phyloP scores from a whole-genome alignment of 169 alveolate genomes.

The Plasmodium ovale region DNA sequence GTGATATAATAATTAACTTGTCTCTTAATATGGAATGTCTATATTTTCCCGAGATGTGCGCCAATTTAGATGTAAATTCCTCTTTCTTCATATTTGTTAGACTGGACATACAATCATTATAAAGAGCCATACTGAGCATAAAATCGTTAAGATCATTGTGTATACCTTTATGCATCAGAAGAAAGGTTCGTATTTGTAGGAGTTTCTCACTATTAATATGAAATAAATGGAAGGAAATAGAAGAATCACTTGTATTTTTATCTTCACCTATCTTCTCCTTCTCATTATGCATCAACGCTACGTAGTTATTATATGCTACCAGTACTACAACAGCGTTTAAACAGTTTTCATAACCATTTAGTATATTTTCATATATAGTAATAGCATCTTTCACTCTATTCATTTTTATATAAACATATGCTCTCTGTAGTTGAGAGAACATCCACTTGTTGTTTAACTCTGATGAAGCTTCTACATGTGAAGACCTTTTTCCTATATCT shows the following conservation, averaged over 20 bases:
- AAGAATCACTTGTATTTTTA: not conserved
- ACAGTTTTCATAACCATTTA: slow-evolving; percentile 9
- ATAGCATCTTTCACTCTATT: slow-evolving; percentile 49
- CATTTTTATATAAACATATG: slow-evolving; percentile 46
- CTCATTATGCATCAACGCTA: slow-evolving; percentile 47
- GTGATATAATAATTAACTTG: slow-evolving; percentile 6
- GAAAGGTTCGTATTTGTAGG: slow-evolving; percentile 9
- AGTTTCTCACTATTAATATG: slow-evolving; percentile 29
- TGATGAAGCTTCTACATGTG: not conserved
- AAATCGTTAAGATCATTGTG: not conserved
- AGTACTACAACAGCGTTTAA: not conserved
- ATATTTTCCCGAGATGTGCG: not conserved
- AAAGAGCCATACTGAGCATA: not conserved
- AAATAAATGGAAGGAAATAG: not conserved
- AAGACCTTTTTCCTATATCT: not conserved
- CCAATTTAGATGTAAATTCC: slow-evolving; percentile 38
- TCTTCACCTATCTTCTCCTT: not conserved
- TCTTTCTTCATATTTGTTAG: slow-evolving; percentile 3
- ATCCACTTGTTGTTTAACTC: not conserved
- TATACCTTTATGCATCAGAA: slow-evolving; percentile 9
- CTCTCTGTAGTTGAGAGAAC: slow-evolving; percentile 29
- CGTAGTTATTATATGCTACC: slow-evolving; percentile 53
- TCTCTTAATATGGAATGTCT: slow-evolving; percentile 30
- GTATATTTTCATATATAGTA: slow-evolving; percentile 41
- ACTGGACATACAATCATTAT: slow-evolving; percentile 23